Conservation (phyloP, 148 eudicot species). For the Camellia lanceoleosa region DNA sequence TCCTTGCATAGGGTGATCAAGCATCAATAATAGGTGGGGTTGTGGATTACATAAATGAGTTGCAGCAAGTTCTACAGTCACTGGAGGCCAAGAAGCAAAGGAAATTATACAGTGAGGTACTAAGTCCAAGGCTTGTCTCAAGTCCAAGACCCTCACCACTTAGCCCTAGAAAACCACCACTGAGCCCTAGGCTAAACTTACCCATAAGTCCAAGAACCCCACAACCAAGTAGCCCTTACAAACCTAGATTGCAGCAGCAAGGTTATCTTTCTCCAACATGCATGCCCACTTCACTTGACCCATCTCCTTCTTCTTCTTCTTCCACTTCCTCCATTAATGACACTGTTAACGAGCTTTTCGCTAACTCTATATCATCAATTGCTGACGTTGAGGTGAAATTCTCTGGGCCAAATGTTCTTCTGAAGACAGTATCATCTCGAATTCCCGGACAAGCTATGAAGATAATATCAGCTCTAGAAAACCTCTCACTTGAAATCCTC, state of each 20-base stretch:
- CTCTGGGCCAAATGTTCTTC: slow-evolving; percentile 62
- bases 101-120: slow-evolving; percentile 68
- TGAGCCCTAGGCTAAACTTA: slow-evolving; percentile 65
- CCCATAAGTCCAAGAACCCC: slow-evolving; percentile 96
- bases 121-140: slow-evolving; percentile 69
- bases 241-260: slow-evolving; percentile 38
- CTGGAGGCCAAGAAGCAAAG: slow-evolving; percentile 88
- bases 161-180: slow-evolving; percentile 78
- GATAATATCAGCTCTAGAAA: slow-evolving; percentile 63
- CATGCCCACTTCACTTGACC: background rate
- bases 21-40: slow-evolving; percentile 98
- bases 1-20: slow-evolving; percentile 71
- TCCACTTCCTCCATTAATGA: slow-evolving; percentile 38
- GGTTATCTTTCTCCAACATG: slow-evolving; percentile 18
- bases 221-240: slow-evolving; percentile 71
- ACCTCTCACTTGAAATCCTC: slow-evolving; percentile 74
- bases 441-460: slow-evolving; percentile 72
- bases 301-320: slow-evolving; percentile 37
- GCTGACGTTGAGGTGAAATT: slow-evolving; percentile 94
- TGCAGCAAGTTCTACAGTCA: slow-evolving; percentile 81
- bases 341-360: slow-evolving; percentile 62
- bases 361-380: slow-evolving; percentile 62
- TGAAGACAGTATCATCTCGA: slow-evolving; percentile 62
- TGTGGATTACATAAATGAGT: slow-evolving; percentile 77
- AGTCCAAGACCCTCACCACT: slow-evolving; percentile 63